phyloP scores from a whole-genome alignment of 352 stramenopile species.

The Thalassiosira oceanica region DNA sequence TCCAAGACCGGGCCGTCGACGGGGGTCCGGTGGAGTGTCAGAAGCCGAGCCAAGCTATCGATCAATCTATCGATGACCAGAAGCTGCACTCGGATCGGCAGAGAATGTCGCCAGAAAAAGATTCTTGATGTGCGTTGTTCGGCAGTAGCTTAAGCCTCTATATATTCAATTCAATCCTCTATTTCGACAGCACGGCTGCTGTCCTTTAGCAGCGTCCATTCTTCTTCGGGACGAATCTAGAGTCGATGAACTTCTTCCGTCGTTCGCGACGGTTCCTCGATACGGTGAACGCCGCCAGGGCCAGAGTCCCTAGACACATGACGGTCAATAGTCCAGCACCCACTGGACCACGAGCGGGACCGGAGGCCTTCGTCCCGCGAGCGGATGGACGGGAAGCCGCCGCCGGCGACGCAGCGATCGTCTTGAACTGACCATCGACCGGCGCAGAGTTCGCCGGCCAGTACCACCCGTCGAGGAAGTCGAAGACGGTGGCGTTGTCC shows the following conservation, averaged over 20 bases:
- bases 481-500: slow-evolving; percentile 27
- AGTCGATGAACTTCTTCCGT: slow-evolving; percentile 28
- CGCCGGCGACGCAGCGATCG: slow-evolving; percentile 17
- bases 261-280: slow-evolving; percentile 7
- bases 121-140: too few relatives aligned
- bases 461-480: slow-evolving; percentile 39
- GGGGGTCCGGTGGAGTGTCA: too few relatives aligned
- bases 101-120: too few relatives aligned
- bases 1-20: too few relatives aligned
- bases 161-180: too few relatives aligned
- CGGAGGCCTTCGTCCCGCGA: background rate
- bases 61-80: background rate
- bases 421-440: slow-evolving; percentile 18
- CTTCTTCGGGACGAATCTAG: slow-evolving; percentile 19
- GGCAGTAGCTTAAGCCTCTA: too few relatives aligned
- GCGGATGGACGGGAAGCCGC: background rate
- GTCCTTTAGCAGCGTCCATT: slow-evolving; percentile 2
- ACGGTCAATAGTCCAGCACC: slow-evolving; percentile 1
- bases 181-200: too few relatives aligned
- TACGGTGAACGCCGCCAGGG: background rate
- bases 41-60: background rate
- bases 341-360: slow-evolving; percentile 1
- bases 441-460: slow-evolving; percentile 21
- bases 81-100: too few relatives aligned
- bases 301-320: slow-evolving; percentile 2